A percentile compares a stretch with the other conserved stretches of the same genome.
These are phyloP conservation scores for Puccinia novopanici DNA, from an alignment of 1,284 basidiomycete species.

Conservation along the genomic window DNA sequence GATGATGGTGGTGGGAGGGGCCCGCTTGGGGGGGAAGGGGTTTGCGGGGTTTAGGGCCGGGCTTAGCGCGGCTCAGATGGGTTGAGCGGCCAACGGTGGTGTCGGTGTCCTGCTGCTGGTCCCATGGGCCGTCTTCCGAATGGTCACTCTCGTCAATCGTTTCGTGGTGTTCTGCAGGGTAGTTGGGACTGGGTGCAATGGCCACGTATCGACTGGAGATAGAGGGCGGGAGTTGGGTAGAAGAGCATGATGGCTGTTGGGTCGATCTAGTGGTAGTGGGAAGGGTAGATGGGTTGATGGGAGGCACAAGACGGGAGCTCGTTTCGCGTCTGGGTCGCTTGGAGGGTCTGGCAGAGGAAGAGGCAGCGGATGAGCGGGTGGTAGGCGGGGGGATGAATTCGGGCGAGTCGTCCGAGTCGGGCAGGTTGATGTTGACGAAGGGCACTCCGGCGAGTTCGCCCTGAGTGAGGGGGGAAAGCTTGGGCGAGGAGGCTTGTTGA, in stretches of 20 bases:
- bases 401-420: constrained; percentile 49
- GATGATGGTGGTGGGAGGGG: too few relatives aligned
- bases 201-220: constrained; percentile 24
- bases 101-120: not conserved
- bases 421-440: constrained; percentile 42
- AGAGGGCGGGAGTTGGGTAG: not conserved
- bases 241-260: not conserved
- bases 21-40: not conserved
- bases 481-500: not conserved
- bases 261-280: not conserved
- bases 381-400: constrained; percentile 44
- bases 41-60: constrained; percentile 28
- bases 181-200: constrained; percentile 22
- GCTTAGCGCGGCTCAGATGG: not conserved
- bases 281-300: constrained; percentile 8
- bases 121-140: not conserved
- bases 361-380: constrained; percentile 11
- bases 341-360: not conserved
- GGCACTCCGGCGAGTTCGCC: constrained; percentile 30
- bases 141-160: too few relatives aligned
- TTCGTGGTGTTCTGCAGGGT: not conserved
- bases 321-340: constrained; percentile 8
- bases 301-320: not conserved
- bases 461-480: constrained; percentile 36
- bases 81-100: not conserved